phyloP scores from a whole-genome alignment of 2,329 filamentous ascomycete genomes.

The Anisogramma anomala region DNA sequence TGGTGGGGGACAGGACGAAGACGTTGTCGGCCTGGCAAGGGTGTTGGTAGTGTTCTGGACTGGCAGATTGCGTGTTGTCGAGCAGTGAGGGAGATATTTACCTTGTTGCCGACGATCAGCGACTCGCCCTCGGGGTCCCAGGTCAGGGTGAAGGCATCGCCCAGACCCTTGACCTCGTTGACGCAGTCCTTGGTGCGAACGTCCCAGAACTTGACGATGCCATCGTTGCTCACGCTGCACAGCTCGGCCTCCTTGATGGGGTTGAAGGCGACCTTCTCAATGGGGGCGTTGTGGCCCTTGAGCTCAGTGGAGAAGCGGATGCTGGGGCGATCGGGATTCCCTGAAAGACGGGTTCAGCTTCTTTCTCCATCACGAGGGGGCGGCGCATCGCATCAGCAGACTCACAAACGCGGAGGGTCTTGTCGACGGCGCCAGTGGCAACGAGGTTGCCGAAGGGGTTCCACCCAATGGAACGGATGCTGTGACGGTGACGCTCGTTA shows the following conservation, averaged over 20 bases:
- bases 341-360: constrained; percentile 22
- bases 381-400: constrained; percentile 12
- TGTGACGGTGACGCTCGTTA: constrained; percentile 21
- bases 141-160: constrained; percentile 57
- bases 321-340: constrained; percentile 66
- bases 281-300: constrained; percentile 50
- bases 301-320: constrained; percentile 67
- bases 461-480: constrained; percentile 75
- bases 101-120: constrained; percentile 63
- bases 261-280: constrained; percentile 70
- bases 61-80: background rate
- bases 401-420: constrained; percentile 61
- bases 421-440: constrained; percentile 65
- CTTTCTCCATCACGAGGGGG: background rate
- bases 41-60: background rate
- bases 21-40: constrained; percentile 45
- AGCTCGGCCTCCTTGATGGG: constrained; percentile 66
- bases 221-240: constrained; percentile 62
- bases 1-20: constrained; percentile 49
- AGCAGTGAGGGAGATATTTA: constrained; percentile 21
- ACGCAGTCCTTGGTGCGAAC: constrained; percentile 60
- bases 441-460: constrained; percentile 74
- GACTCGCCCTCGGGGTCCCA: constrained; percentile 63
- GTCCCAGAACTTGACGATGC: constrained; percentile 69
- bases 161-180: constrained; percentile 56